These are phyloP conservation scores for Psilocybe tampanensis DNA, from an alignment of 768 basidiomycete genomes.

Conservation along the genomic window DNA sequence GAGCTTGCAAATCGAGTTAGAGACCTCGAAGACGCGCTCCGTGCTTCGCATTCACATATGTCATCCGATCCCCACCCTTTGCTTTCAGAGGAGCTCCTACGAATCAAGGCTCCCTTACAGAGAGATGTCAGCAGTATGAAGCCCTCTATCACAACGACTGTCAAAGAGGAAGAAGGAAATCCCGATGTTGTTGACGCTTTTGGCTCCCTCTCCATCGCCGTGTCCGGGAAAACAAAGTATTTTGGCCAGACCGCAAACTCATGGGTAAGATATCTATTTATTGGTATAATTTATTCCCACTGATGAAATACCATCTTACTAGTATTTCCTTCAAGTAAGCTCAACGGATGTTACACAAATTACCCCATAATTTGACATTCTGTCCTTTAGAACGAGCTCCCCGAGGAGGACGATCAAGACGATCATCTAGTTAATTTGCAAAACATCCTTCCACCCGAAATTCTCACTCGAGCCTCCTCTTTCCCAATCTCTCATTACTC, in stretches of 20 bases:
- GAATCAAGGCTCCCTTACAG: slow-evolving; percentile 77
- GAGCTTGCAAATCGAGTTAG: slow-evolving; percentile 74
- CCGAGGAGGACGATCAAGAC: slow-evolving; percentile 52
- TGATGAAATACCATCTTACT: slow-evolving; percentile 12
- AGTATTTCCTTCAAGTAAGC: slow-evolving; percentile 78
- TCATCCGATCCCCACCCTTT: slow-evolving; percentile 67
- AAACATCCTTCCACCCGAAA: slow-evolving; percentile 59
- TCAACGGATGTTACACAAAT: neutral
- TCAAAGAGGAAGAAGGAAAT: slow-evolving; percentile 66
- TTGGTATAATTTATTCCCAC: neutral
- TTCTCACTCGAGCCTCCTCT: slow-evolving; percentile 64
- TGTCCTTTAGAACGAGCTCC: slow-evolving; percentile 54
- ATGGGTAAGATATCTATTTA: slow-evolving; percentile 50
- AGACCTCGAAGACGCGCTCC: slow-evolving; percentile 74
- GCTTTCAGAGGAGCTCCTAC: slow-evolving; percentile 70
- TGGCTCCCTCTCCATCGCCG: slow-evolving; percentile 73
- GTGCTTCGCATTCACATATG: slow-evolving; percentile 57
- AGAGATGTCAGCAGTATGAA: slow-evolving; percentile 55
- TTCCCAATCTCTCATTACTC: slow-evolving; percentile 59
- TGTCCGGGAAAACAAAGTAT: slow-evolving; percentile 75
- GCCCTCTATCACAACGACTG: slow-evolving; percentile 25
- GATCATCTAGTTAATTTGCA: slow-evolving; percentile 51
- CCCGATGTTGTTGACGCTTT: slow-evolving; percentile 79
- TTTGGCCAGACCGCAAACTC: slow-evolving; percentile 79
- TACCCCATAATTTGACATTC: neutral